phyloP scores from a whole-genome alignment of 352 stramenopile genomes.

The Pythium folliculosum region DNA sequence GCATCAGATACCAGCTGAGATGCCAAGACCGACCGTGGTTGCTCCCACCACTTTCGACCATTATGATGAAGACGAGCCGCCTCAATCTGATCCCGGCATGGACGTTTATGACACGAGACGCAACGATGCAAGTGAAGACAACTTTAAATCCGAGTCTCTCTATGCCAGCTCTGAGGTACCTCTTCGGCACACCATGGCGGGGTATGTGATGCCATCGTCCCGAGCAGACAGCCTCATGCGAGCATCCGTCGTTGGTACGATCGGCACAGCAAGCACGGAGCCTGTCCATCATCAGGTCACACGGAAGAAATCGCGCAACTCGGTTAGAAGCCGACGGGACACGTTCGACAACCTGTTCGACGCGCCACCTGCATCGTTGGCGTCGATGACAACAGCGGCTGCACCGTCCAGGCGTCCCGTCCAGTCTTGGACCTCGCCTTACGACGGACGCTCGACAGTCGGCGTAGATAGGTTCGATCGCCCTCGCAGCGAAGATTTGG shows the following conservation, averaged over 20 bases:
- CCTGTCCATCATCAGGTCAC: neutral
- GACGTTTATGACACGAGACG: slow-evolving; percentile 20
- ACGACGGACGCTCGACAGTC: slow-evolving; percentile 22
- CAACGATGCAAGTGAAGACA: slow-evolving; percentile 29
- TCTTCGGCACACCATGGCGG: slow-evolving; percentile 43
- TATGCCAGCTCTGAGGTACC: slow-evolving; percentile 1
- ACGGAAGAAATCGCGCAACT: slow-evolving; percentile 5
- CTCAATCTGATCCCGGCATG: slow-evolving; percentile 1
- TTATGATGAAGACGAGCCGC: neutral
- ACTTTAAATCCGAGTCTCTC: neutral
- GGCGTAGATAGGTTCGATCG: slow-evolving; percentile 64
- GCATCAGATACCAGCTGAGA: slow-evolving; percentile 1
- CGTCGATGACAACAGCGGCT: neutral
- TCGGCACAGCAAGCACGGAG: neutral
- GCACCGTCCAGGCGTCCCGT: slow-evolving; percentile 1
- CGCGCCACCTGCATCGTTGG: slow-evolving; percentile 41
- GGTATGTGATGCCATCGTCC: slow-evolving; percentile 23
- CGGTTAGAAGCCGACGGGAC: slow-evolving; percentile 41
- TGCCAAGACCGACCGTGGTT: slow-evolving; percentile 5
- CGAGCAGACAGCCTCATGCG: slow-evolving; percentile 20
- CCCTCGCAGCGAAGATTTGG: slow-evolving; percentile 33
- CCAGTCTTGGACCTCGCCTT: slow-evolving; percentile 2
- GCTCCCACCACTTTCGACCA: slow-evolving; percentile 4
- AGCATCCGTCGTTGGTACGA: slow-evolving; percentile 4
- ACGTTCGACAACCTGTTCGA: slow-evolving; percentile 82